phyloP scores from a whole-genome alignment of 305 asterid species.

The Fraxinus angustifolia region DNA sequence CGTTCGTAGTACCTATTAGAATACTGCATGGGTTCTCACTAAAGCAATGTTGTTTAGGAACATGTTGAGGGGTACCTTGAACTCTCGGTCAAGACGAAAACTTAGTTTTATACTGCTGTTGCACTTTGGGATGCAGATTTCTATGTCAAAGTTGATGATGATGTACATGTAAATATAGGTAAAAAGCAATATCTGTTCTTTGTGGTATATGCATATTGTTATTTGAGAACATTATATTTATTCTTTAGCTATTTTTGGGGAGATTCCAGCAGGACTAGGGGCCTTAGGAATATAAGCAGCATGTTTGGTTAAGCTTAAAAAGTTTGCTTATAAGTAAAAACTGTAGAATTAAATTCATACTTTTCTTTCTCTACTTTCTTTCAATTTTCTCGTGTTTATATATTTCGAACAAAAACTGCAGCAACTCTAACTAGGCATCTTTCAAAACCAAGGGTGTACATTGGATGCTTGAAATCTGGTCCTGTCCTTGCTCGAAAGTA shows the following conservation, averaged over 20 bases:
- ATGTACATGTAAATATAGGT: slow-evolving; percentile 95
- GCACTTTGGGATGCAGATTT: slow-evolving; percentile 98
- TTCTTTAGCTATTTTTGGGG: too few relatives aligned
- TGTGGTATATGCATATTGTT: neutral
- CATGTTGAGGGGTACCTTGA: slow-evolving; percentile 97
- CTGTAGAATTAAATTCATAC: too few relatives aligned
- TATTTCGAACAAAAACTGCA: slow-evolving; percentile 27
- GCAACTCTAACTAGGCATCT: slow-evolving; percentile 84
- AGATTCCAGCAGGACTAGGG: too few relatives aligned
- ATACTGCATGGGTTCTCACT: slow-evolving; percentile 6
- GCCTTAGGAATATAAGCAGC: neutral
- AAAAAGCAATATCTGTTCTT: slow-evolving; percentile 3
- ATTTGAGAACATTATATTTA: neutral
- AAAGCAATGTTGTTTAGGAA: slow-evolving; percentile 41
- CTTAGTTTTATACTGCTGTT: slow-evolving; percentile 77
- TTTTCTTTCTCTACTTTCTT: neutral
- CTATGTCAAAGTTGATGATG: slow-evolving; percentile 90
- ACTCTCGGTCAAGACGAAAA: slow-evolving; percentile 82
- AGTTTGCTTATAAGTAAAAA: neutral
- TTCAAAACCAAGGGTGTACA: slow-evolving; percentile 64
- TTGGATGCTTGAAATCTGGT: slow-evolving; percentile 98
- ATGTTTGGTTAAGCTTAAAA: neutral
- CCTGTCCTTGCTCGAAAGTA: slow-evolving; percentile 92
- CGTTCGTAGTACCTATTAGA: neutral
- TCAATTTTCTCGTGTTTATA: neutral